Percentiles rank a stretch among this genome's conserved stretches.
These are phyloP conservation scores for Plectranthus barbatus DNA, from an alignment of 257 asterid genomes.

Conservation along the genomic window DNA sequence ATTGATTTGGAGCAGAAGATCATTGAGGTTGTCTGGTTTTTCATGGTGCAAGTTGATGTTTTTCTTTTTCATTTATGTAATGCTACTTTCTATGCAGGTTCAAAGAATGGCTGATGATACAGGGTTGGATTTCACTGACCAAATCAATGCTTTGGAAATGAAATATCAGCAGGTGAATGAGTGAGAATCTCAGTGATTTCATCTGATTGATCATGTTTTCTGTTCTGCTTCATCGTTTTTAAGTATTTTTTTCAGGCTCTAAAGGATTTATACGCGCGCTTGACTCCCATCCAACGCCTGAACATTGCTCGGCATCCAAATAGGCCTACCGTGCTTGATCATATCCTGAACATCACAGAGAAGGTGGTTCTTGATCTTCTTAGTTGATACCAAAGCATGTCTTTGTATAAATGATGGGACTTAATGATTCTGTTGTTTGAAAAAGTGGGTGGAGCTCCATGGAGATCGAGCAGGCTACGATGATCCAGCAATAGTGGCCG, in stretches of 20 bases:
- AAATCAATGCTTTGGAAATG: constrained; percentile 32
- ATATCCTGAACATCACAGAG: constrained; percentile 38
- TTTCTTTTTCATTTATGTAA: not conserved
- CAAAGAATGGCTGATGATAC: constrained; percentile 42
- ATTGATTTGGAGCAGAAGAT: constrained; percentile 42
- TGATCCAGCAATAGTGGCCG: constrained; percentile 44
- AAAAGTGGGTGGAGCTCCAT: constrained; percentile 44
- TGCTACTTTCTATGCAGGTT: constrained; percentile 19
- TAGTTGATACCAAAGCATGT: not conserved
- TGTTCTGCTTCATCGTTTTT: too few species aligned
- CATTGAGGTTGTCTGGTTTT: constrained; percentile 18
- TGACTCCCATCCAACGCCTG: constrained; percentile 43
- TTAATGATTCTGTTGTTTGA: not conserved
- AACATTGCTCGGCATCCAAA: constrained; percentile 49
- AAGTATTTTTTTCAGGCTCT: too few species aligned
- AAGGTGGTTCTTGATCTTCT: constrained; percentile 24
- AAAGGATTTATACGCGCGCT: constrained; percentile 38
- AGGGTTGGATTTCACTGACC: constrained; percentile 41
- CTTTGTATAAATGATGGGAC: not conserved
- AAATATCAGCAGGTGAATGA: constrained; percentile 33
- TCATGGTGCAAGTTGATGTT: not conserved
- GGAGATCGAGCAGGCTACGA: constrained; percentile 47
- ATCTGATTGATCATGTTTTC: too few species aligned
- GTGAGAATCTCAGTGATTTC: too few species aligned
- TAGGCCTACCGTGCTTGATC: constrained; percentile 48